A percentile compares a stretch with the other conserved stretches of the same genome.
Evolutionary conservation across 176 grass and related monocot genomes (phyloP).

Genomic region (Thinopyrum elongatum): DNA sequence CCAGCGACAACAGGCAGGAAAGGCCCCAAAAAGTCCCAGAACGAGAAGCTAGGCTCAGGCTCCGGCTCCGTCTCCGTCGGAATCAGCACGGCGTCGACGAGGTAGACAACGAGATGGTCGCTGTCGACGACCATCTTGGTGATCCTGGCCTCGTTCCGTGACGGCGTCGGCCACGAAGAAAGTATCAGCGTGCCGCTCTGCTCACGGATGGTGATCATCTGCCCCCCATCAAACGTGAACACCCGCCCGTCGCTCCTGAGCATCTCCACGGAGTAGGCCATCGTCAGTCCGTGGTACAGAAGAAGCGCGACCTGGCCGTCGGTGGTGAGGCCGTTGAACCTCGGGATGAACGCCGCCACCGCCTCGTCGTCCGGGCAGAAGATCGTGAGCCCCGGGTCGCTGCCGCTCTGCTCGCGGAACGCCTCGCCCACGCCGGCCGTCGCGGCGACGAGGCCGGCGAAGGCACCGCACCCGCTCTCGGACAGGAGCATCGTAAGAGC

Average conservation of each 20-base stretch:
- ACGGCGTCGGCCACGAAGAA: background rate
- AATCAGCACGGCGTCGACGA: conserved; percentile 38
- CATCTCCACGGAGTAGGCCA: conserved; percentile 44
- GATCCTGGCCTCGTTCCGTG: background rate
- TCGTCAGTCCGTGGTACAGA: conserved; percentile 60
- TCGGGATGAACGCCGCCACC: conserved; percentile 46
- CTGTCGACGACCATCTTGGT: conserved; percentile 11
- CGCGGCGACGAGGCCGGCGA: conserved; percentile 37
- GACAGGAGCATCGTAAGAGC: conserved; percentile 19
- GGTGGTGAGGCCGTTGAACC: conserved; percentile 47
- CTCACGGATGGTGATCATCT: conserved; percentile 22
- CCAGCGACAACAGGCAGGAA: too few species aligned
- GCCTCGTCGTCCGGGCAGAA: conserved; percentile 57
- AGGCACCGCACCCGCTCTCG: conserved; percentile 48
- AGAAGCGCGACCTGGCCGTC: conserved; percentile 28
- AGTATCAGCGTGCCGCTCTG: conserved; percentile 8
- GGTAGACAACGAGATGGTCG: conserved; percentile 17
- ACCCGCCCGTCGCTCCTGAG: conserved; percentile 51
- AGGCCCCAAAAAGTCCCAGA: background rate
- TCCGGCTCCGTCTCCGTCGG: conserved; percentile 3
- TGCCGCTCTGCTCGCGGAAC: conserved; percentile 8
- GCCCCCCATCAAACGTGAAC: conserved; percentile 34
- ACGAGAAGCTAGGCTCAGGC: background rate
- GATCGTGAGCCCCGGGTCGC: conserved; percentile 22
- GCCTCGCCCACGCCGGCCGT: conserved; percentile 7